Percentiles rank a stretch among this genome's conserved stretches.
Conservation (phyloP, 129 eudicot genomes). For the Rutidosis leptorrhynchoides region DNA sequence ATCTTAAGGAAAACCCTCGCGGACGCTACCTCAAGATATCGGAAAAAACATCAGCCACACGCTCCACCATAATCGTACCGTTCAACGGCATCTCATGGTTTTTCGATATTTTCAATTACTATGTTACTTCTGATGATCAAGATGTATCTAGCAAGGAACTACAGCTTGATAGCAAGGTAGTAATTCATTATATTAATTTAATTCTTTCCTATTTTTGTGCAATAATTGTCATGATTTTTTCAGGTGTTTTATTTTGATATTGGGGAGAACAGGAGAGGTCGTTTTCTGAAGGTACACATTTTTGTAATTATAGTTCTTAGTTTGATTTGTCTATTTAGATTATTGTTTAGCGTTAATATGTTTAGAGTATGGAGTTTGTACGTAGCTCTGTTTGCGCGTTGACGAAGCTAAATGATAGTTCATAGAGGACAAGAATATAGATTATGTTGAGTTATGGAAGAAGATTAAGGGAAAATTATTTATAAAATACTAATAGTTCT, state of each 20-base stretch:
- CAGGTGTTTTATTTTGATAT: constrained; percentile 97
- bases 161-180: constrained; percentile 97
- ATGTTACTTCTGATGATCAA: constrained; percentile 72
- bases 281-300: constrained; percentile 72
- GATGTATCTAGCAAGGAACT: constrained; percentile 88
- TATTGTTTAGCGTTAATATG: not conserved
- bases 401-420: constrained; percentile 4
- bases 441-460: constrained; percentile 1
- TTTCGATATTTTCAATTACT: constrained; percentile 94
- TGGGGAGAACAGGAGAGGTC: constrained; percentile 94
- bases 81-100: constrained; percentile 90
- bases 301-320: not conserved
- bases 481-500: not conserved
- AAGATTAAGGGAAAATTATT: not conserved
- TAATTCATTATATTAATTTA: not conserved
- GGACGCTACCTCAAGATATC: constrained; percentile 94
- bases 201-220: constrained; percentile 13
- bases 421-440: constrained; percentile 2
- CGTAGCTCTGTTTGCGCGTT: not conserved
- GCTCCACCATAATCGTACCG: constrained; percentile 96
- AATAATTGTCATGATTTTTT: not conserved
- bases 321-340: not conserved
- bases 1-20: constrained; percentile 95
- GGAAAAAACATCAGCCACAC: constrained; percentile 91
- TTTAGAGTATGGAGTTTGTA: not conserved